Evolutionary conservation across 768 basidiomycete species (phyloP).

Genomic region (Kwoniella sp.): DNA sequence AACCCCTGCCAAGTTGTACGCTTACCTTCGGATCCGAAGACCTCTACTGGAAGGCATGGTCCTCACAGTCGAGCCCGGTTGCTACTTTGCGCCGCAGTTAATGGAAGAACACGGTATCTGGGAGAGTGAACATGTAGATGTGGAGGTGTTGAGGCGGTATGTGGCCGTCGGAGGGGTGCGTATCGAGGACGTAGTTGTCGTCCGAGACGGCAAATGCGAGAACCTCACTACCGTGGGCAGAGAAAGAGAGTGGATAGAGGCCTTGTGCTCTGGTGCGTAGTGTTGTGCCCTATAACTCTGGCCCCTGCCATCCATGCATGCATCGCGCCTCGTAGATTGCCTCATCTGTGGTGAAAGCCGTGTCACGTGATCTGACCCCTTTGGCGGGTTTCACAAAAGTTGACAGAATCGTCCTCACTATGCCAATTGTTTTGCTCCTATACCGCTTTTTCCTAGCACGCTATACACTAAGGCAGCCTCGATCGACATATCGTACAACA

Average conservation of each 20-base stretch:
- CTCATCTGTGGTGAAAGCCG: background rate
- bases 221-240: constrained; percentile 82
- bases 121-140: constrained; percentile 59
- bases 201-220: constrained; percentile 68
- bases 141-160: constrained; percentile 65
- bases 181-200: constrained; percentile 85
- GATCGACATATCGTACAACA: background rate
- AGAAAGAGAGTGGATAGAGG: constrained; percentile 77
- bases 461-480: no score
- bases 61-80: constrained; percentile 80
- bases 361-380: background rate
- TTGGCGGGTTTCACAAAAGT: constrained; percentile 2
- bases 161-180: constrained; percentile 82
- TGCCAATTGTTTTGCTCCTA: no score
- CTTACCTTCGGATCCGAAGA: constrained; percentile 71
- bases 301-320: background rate
- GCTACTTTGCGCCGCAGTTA: constrained; percentile 77
- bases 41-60: constrained; percentile 76
- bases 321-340: background rate
- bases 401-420: no score
- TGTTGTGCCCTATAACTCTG: background rate
- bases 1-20: constrained; percentile 64
- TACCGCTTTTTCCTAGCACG: no score
- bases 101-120: constrained; percentile 44
- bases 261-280: constrained; percentile 64